phyloP scores from a whole-genome alignment of 306 rosid genomes.

The Morella rubra region DNA sequence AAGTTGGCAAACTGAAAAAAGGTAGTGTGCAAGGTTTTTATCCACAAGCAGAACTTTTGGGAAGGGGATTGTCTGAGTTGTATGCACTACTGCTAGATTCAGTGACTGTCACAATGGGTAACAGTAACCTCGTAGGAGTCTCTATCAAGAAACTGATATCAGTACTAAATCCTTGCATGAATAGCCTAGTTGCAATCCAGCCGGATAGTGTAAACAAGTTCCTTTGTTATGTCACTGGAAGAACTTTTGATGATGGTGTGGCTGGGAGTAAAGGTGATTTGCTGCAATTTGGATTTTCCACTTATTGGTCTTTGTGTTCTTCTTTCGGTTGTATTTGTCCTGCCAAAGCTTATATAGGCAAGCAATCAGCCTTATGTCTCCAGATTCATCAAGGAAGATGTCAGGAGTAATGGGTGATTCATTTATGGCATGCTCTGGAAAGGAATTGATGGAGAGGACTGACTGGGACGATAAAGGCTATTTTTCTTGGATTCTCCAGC shows the following conservation, averaged over 20 bases:
- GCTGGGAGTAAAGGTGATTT: constrained; percentile 43
- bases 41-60: constrained; percentile 62
- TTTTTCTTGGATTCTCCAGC: constrained; percentile 73
- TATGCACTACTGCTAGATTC: constrained; percentile 72
- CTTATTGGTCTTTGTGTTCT: constrained; percentile 69
- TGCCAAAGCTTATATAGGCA: constrained; percentile 68
- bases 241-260: constrained; percentile 30
- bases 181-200: constrained; percentile 57
- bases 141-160: constrained; percentile 56
- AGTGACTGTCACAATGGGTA: constrained; percentile 63
- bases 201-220: constrained; percentile 56
- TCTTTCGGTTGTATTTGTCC: constrained; percentile 70
- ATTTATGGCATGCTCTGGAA: constrained; percentile 57
- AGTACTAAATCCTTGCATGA: constrained; percentile 58
- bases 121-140: constrained; percentile 60
- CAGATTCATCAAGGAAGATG: constrained; percentile 64
- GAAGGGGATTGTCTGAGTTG: constrained; percentile 73
- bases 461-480: constrained; percentile 56
- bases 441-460: constrained; percentile 68
- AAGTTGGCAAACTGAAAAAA: constrained; percentile 19
- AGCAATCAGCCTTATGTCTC: constrained; percentile 70
- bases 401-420: constrained; percentile 59
- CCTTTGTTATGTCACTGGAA: constrained; percentile 48
- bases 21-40: constrained; percentile 26
- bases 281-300: constrained; percentile 49